A percentile compares a stretch with the other conserved stretches of the same genome.
phyloP scores from a whole-genome alignment of 2,329 filamentous ascomycete genomes.

The Ophidiomyces ophidiicola region DNA sequence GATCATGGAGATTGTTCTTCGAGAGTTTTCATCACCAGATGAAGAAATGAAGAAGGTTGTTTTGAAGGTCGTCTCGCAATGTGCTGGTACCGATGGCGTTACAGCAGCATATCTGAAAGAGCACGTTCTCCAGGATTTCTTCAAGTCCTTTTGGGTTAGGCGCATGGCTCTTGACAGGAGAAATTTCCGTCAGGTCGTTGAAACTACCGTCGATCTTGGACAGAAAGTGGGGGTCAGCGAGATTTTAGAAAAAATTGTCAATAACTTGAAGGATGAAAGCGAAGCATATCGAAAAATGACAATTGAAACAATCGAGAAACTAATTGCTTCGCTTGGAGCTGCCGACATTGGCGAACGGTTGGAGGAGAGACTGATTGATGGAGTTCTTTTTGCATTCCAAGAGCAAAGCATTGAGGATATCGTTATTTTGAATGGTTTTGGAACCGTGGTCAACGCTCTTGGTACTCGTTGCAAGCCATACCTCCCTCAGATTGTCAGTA shows the following conservation, averaged over 20 bases:
- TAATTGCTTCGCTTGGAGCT: slow-evolving; percentile 82
- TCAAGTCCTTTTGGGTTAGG: slow-evolving; percentile 97
- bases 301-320: slow-evolving; percentile 92
- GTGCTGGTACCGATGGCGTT: slow-evolving; percentile 85
- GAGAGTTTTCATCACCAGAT: slow-evolving; percentile 92
- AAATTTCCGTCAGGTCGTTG: slow-evolving; percentile 95
- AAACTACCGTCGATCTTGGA: slow-evolving; percentile 91
- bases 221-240: slow-evolving; percentile 97
- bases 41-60: slow-evolving; percentile 99
- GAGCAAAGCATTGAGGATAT: slow-evolving; percentile 95
- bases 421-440: slow-evolving; percentile 93
- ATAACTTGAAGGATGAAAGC: slow-evolving; percentile 94
- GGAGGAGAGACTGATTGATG: slow-evolving; percentile 88
- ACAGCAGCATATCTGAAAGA: slow-evolving; percentile 92
- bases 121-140: slow-evolving; percentile 88
- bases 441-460: slow-evolving; percentile 90
- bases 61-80: slow-evolving; percentile 91
- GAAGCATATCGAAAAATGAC: slow-evolving; percentile 99
- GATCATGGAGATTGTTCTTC: slow-evolving; percentile 95
- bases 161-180: slow-evolving; percentile 95
- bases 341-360: slow-evolving; percentile 87
- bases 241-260: slow-evolving; percentile 84
- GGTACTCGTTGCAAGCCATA: slow-evolving; percentile 92
- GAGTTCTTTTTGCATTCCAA: slow-evolving; percentile 91
- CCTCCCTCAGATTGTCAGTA: slow-evolving; percentile 90